Evolutionary conservation across 768 basidiomycete species (phyloP).

Genomic region (Rubroboletus pulcherrimus): DNA sequence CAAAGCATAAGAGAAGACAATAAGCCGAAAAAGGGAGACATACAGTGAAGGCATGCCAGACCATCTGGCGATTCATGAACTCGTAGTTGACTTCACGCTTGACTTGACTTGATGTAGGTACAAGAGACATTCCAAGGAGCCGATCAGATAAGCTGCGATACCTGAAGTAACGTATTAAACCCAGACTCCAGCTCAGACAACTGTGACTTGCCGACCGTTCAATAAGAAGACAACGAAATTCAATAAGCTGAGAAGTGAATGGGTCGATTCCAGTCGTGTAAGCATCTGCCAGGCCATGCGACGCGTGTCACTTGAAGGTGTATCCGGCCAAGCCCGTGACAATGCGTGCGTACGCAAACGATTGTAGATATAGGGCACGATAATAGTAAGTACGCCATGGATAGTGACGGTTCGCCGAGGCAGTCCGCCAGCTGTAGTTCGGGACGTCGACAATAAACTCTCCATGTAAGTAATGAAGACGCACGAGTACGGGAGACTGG

Average conservation of each 20-base stretch:
- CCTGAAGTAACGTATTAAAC: slow-evolving; percentile 39
- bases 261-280: slow-evolving; percentile 60
- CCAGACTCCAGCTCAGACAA: neutral
- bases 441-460: neutral
- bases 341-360: slow-evolving; percentile 74
- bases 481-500: slow-evolving; percentile 20
- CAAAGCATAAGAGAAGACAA: slow-evolving; percentile 2
- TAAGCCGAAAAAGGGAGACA: slow-evolving; percentile 22
- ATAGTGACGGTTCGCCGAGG: slow-evolving; percentile 56
- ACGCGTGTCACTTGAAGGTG: slow-evolving; percentile 72
- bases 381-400: slow-evolving; percentile 69
- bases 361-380: slow-evolving; percentile 75
- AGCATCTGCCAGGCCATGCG: slow-evolving; percentile 72
- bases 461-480: slow-evolving; percentile 2
- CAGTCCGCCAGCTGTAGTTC: slow-evolving; percentile 55
- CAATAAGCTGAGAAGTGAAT: slow-evolving; percentile 58
- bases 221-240: slow-evolving; percentile 83
- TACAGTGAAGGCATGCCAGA: slow-evolving; percentile 98
- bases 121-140: slow-evolving; percentile 67
- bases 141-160: slow-evolving; percentile 84
- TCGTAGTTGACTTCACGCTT: slow-evolving; percentile 92
- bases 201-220: slow-evolving; percentile 68
- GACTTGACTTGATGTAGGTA: slow-evolving; percentile 64
- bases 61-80: slow-evolving; percentile 99
- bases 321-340: slow-evolving; percentile 87